Base-by-base conservation (phyloP, 2,329 filamentous ascomycete species). In the Cladosporium sp. region DNA sequence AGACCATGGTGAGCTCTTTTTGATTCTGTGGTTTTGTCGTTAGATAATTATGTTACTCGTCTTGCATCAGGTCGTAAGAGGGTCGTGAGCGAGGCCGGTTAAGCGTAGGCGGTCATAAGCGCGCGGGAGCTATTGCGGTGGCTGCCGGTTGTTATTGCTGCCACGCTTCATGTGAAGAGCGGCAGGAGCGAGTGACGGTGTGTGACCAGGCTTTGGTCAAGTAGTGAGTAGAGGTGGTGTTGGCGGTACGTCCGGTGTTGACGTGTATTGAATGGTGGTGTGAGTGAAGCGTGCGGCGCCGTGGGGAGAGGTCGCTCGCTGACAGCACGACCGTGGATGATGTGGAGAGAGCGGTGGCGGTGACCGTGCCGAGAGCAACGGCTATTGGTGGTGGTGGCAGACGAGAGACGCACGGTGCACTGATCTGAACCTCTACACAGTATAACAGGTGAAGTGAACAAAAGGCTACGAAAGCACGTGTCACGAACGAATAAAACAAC, bases 1-100 rank as follows among this genome's bases (percentile, higher is more conserved):
- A 91, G 68, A 97, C 89, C 94, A 98, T 97, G 76, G 68, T 85
- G 79, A 30, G 21, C 43, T 51, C 16, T 48, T 59, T 36, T 21
- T 49, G 51, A 65, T 18, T 54, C 59, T 51, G 18, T 46, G 34
- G 11, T 30, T 36, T 64, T 30, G 28, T 54, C 28, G 51, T 54
- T 18, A 54, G 26, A 32, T 54, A 32, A 54, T 54, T 54, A 54
- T 67, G 57, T 57, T 62, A 58, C 43, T 63, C 49, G 60, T 63
- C 23, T 25, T 30, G 60, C 60, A 18, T 63, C 32, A 63, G 48
- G 26, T 63, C 60, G 49, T 63, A 34, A 63, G 59, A 53, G 34
- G 28, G 48, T 63, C 60, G 60, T 63, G 60, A 63, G 28, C 49
- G 25, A 54, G 49, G 60, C 25, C 58, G 46, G 49, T 56, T 63